Conservation (phyloP, 2,329 filamentous ascomycete genomes). For the Metarhizium album region DNA sequence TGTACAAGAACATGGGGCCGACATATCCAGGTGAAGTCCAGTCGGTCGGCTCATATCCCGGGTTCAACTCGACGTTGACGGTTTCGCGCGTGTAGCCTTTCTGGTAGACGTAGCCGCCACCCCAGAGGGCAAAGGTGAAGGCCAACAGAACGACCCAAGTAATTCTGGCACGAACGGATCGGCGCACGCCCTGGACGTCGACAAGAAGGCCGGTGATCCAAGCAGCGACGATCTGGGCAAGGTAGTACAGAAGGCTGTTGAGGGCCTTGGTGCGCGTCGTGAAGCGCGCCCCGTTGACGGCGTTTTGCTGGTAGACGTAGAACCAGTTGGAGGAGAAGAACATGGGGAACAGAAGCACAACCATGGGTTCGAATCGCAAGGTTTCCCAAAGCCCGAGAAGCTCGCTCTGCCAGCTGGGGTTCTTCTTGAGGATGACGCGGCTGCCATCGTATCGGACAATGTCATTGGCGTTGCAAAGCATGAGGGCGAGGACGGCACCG, state of each 20-base stretch:
- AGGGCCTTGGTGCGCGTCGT: slow-evolving; percentile 44
- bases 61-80: slow-evolving; percentile 13
- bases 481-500: slow-evolving; percentile 59
- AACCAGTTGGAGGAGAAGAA: slow-evolving; percentile 47
- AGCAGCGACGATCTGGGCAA: slow-evolving; percentile 44
- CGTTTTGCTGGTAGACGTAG: slow-evolving; percentile 49
- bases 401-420: slow-evolving; percentile 77
- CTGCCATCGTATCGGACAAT: slow-evolving; percentile 70
- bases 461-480: slow-evolving; percentile 59
- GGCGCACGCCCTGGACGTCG: slow-evolving; percentile 65
- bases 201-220: slow-evolving; percentile 34
- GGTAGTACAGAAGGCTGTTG: slow-evolving; percentile 44
- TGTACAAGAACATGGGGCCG: slow-evolving; percentile 78
- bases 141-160: slow-evolving; percentile 46
- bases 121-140: slow-evolving; percentile 71
- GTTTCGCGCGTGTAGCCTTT: slow-evolving; percentile 36
- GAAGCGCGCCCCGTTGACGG: slow-evolving; percentile 43
- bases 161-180: slow-evolving; percentile 65
- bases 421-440: slow-evolving; percentile 78
- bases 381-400: slow-evolving; percentile 66
- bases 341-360: slow-evolving; percentile 48
- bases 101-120: slow-evolving; percentile 72
- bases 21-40: slow-evolving; percentile 52
- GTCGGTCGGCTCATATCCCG: slow-evolving; percentile 34
- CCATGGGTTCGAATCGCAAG: slow-evolving; percentile 58